Evolutionary conservation across 2,329 filamentous ascomycete genomes (phyloP), one percentile per base, ranked within the genome.

Genomic region (Fusarium coicis): DNA sequence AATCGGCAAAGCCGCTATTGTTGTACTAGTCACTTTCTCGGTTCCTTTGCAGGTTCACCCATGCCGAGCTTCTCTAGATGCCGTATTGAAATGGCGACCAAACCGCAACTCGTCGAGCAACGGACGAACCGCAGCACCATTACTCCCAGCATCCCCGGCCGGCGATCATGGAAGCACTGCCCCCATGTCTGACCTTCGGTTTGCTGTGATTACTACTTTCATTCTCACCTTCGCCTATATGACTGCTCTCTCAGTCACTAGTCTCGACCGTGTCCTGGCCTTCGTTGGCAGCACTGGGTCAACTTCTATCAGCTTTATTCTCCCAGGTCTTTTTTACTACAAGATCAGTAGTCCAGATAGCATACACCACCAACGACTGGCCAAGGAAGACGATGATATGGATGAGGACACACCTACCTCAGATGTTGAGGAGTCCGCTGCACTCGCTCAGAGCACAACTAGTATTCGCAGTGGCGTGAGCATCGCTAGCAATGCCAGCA

Each of bases 301-400:
- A 57, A 99, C 96, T 0, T 94, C 94, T 69, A 99, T 99, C 77
- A 97, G 94, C 70, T 99, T 99, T 81, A 98, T 99, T 74, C 87
- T 99, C 1, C 96, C 96, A 0, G 96, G 96, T 0, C 84, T 99
- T 8, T 99, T 99, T 82, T 99, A 98, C 83, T 99, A 98, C 85
- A 98, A 98, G 83, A 98, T 99, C 68, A 97, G 94, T 18, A 91
- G 94, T 30, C 96, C 96, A 0, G 93, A 97, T 62, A 96, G 93
- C 49, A 88, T 92, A 34, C 91, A 96, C 71, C 95, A 98, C 77
- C 96, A 97, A 80, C 90, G 93, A 19, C 85, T 98, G 15, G 86
- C 94, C 71, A 98, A 98, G 81, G 95, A 96, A 78, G 94, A 98
- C 74, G 96, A 98, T 76, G 93, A 96, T 72, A 91, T 91, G n/a